A percentile compares a stretch with the other conserved stretches of the same genome.
phyloP scores from a whole-genome alignment of 2,329 filamentous ascomycete genomes.

The Aspergillus phoenicis region DNA sequence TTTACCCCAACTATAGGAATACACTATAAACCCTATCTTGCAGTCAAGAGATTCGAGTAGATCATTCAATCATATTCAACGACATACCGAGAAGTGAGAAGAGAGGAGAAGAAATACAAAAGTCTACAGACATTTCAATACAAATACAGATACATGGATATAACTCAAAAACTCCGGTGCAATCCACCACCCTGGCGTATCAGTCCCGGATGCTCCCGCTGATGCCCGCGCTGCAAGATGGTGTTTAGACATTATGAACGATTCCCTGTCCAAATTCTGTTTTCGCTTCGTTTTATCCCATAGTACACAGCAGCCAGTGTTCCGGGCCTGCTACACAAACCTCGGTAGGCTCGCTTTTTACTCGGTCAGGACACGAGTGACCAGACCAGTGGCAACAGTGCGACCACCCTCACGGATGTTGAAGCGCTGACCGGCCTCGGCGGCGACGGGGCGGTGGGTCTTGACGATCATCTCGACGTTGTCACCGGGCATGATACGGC shows the following conservation, averaged over 20 bases:
- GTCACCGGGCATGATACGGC: slow-evolving; percentile 97
- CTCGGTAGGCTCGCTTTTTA: slow-evolving; percentile 24
- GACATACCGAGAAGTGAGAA: slow-evolving; percentile 19
- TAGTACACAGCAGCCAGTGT: slow-evolving; percentile 34
- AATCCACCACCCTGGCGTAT: slow-evolving; percentile 21
- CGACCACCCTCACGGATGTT: slow-evolving; percentile 97
- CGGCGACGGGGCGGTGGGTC: slow-evolving; percentile 79
- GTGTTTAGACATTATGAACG: slow-evolving; percentile 31
- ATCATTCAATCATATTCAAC: slow-evolving; percentile 25
- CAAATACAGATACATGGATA: slow-evolving; percentile 39
- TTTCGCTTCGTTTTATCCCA: slow-evolving; percentile 23
- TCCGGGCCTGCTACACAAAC: neutral
- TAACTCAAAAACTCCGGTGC: slow-evolving; percentile 40
- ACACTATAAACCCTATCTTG: neutral
- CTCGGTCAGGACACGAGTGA: slow-evolving; percentile 68
- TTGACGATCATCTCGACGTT: slow-evolving; percentile 96
- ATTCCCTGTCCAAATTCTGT: slow-evolving; percentile 23
- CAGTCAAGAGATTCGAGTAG: neutral
- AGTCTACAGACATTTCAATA: slow-evolving; percentile 33
- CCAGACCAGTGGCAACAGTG: slow-evolving; percentile 80
- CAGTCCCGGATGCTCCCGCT: slow-evolving; percentile 30
- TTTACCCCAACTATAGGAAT: neutral
- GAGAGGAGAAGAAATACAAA: slow-evolving; percentile 34
- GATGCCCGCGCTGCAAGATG: slow-evolving; percentile 40
- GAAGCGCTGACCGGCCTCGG: slow-evolving; percentile 92